Conservation (phyloP, 306 rosid genomes). For the Myrica gale region DNA sequence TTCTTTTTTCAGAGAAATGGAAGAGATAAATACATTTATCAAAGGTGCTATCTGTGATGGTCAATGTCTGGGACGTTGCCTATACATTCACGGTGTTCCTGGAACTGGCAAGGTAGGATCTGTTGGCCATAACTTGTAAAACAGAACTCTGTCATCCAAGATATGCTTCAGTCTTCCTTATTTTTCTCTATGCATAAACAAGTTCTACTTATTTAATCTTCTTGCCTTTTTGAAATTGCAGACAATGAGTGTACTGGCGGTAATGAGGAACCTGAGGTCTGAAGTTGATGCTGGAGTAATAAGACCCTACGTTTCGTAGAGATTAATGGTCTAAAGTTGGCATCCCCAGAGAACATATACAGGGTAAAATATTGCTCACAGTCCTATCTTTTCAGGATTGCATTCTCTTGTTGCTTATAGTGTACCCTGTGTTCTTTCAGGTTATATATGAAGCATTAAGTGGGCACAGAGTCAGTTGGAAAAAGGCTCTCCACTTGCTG, state of each 20-base stretch:
- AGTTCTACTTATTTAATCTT: conserved; percentile 13
- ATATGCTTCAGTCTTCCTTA: conserved; percentile 4
- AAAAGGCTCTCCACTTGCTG: conserved; percentile 80
- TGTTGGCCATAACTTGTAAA: conserved; percentile 13
- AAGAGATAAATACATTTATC: conserved; percentile 74
- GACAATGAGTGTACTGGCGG: conserved; percentile 89
- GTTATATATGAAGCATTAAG: conserved; percentile 86
- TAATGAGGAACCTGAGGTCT: conserved; percentile 73
- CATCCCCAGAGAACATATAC: conserved; percentile 84
- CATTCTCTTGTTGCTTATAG: conserved; percentile 15
- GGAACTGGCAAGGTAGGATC: conserved; percentile 88
- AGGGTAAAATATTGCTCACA: conserved; percentile 41
- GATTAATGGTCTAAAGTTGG: conserved; percentile 91
- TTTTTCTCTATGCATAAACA: conserved; percentile 5
- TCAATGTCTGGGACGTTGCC: conserved; percentile 90
- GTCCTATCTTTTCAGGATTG: conserved; percentile 21
- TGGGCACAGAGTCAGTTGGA: conserved; percentile 90
- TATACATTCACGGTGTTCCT: conserved; percentile 96
- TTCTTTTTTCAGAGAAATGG: conserved; percentile 65
- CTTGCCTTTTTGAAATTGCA: conserved; percentile 38
- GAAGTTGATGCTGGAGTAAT: conserved; percentile 82
- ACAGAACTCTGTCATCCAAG: background rate
- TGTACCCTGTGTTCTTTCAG: conserved; percentile 40
- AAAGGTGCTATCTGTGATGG: conserved; percentile 79
- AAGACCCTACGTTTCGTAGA: conserved; percentile 87